Evolutionary conservation across 2,329 filamentous ascomycete genomes (phyloP).

Genomic region (Penicillium corylophilum): DNA sequence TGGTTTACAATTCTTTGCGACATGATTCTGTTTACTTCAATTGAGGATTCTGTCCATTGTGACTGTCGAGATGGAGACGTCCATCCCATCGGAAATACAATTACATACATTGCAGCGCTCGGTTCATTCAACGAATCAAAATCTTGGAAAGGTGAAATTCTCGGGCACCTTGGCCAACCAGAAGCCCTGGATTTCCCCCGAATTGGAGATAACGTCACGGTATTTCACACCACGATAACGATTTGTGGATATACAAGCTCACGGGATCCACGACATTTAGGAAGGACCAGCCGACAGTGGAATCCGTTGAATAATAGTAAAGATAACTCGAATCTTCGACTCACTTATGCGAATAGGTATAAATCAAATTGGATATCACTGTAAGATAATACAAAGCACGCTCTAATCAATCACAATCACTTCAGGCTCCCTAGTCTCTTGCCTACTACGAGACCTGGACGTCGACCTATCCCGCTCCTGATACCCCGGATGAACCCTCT

Average conservation of each 20-base stretch:
- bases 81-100: background rate
- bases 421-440: background rate
- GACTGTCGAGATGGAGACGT: background rate
- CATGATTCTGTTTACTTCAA: background rate
- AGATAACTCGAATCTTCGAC: background rate
- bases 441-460: conserved; percentile 1
- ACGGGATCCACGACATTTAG: background rate
- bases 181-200: background rate
- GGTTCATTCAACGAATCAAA: background rate
- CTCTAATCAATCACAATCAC: conserved; percentile 12
- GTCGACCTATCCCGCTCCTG: conserved; percentile 2
- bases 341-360: background rate
- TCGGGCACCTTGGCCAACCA: background rate
- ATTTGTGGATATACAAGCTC: background rate
- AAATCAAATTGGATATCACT: conserved; percentile 2
- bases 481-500: conserved; percentile 31
- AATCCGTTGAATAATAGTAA: background rate
- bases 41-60: background rate
- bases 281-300: conserved; percentile 7
- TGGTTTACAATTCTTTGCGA: background rate
- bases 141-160: fast-evolving
- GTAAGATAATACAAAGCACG: background rate
- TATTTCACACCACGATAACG: background rate
- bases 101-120: conserved; percentile 2
- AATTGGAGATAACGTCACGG: conserved; percentile 2